Evolutionary conservation across 176 grass and related monocot genomes (phyloP), one percentile per base, ranked within the genome.

Genomic region (Phragmites australis): DNA sequence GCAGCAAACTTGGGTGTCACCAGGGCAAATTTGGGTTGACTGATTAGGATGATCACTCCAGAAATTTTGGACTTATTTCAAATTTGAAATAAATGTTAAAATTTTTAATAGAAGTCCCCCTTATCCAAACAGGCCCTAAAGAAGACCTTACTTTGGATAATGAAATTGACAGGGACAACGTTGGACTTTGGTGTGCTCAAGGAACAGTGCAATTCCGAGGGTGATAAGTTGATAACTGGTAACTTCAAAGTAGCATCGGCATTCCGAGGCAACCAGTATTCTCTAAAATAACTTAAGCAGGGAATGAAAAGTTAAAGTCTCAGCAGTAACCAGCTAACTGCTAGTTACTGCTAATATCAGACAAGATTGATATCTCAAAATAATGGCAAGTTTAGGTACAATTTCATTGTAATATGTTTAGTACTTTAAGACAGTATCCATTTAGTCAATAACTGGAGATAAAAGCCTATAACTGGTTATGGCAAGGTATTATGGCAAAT

Each of bases 161-260:
- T 34, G 9, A 52, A n/a, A 21, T 34, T 34, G 18, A n/a, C 6
- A 21, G 18, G 29, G 30, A n/a, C 49, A 19, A 32, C 5, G 27
- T 32, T 13, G 29, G 18, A 21, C 14, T 51, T 37, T 46, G 47
- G 26, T 6, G 46, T 72, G 10, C 27, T 72, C 4, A 18, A 72
- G 69, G 46, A 72, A 37, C 69, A 34, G 18, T 52, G 29, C 47
- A 66, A 40, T 52, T 79, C 66, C 47, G 25, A 37, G 45, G 46
- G 31, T 10, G 15, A 34, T 18, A 65, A 62, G 44, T 50, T 9
- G 51, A 8, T 9, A 74, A 44, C 21, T 40, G 27, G 31, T 67
- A 25, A 66, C 18, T 5, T 5, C 30, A 74, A 74, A 6, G 15
- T 13, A 67, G 15, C 18, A 67, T 0, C 25, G 16, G 22, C 25